phyloP scores from a whole-genome alignment of 2,329 filamentous ascomycete species.

The Epichloe festucae region DNA sequence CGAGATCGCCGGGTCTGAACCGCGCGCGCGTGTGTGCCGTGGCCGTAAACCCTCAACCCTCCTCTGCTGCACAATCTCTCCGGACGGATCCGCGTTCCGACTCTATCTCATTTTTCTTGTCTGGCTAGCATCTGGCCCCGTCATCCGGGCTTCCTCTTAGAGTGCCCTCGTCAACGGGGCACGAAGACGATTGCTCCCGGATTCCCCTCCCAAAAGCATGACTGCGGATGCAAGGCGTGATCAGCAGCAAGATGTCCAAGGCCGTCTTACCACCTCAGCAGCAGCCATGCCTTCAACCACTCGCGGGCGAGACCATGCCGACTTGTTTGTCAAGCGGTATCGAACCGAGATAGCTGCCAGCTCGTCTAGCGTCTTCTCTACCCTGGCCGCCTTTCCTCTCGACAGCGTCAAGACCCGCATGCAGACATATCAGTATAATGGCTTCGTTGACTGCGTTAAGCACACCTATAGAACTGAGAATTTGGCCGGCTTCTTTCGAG shows the following conservation, averaged over 20 bases:
- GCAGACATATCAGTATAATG: slow-evolving; percentile 72
- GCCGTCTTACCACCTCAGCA: slow-evolving; percentile 16
- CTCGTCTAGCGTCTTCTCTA: slow-evolving; percentile 64
- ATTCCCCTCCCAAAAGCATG: slow-evolving; percentile 19
- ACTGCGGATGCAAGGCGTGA: slow-evolving; percentile 21
- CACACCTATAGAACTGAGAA: slow-evolving; percentile 67
- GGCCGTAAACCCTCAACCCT: background rate
- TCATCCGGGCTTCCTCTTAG: background rate
- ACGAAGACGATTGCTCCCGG: slow-evolving; percentile 3
- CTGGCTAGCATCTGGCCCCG: background rate
- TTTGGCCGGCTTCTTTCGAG: slow-evolving; percentile 66
- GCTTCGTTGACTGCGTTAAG: slow-evolving; percentile 59
- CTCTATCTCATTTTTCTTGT: background rate
- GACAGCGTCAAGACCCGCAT: slow-evolving; percentile 85
- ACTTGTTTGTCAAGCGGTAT: slow-evolving; percentile 54
- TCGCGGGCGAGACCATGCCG: slow-evolving; percentile 20
- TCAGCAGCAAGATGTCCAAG: slow-evolving; percentile 26
- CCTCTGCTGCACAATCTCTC: background rate
- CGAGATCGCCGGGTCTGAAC: slow-evolving; percentile 9
- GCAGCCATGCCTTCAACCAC: slow-evolving; percentile 17
- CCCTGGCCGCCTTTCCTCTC: slow-evolving; percentile 69
- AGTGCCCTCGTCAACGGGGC: background rate
- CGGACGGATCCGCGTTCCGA: background rate
- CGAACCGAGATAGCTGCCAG: slow-evolving; percentile 70
- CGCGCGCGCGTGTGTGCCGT: slow-evolving; percentile 6